phyloP scores from a whole-genome alignment of 2,329 filamentous ascomycete genomes.

The Claviceps humidiphila region DNA sequence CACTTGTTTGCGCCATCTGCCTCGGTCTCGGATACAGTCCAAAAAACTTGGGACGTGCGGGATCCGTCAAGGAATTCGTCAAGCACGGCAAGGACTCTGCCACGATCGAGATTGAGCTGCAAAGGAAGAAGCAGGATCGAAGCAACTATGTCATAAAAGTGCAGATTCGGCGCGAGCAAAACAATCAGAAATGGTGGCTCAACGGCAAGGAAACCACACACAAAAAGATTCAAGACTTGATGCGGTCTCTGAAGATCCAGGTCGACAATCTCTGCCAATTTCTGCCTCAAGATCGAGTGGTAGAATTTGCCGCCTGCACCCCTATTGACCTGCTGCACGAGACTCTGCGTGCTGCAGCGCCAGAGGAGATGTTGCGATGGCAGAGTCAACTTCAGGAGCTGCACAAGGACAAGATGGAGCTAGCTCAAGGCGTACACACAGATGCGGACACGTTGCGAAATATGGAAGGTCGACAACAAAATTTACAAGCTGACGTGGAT shows the following conservation, averaged over 20 bases:
- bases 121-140: constrained; percentile 43
- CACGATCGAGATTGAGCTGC: constrained; percentile 81
- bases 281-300: constrained; percentile 86
- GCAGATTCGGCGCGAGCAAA: constrained; percentile 69
- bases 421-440: constrained; percentile 42
- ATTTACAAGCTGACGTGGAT: constrained; percentile 70
- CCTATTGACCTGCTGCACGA: constrained; percentile 72
- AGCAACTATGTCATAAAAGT: constrained; percentile 63
- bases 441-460: constrained; percentile 51
- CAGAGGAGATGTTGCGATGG: constrained; percentile 64
- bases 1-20: constrained; percentile 91
- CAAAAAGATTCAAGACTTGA: constrained; percentile 54
- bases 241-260: constrained; percentile 68
- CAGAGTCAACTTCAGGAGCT: constrained; percentile 62
- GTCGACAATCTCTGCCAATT: constrained; percentile 98
- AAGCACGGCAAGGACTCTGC: constrained; percentile 74
- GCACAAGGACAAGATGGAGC: constrained; percentile 51
- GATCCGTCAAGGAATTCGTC: constrained; percentile 76
- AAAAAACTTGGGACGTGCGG: constrained; percentile 72
- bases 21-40: constrained; percentile 78
- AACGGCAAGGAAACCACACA: constrained; percentile 51
- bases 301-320: constrained; percentile 77
- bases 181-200: constrained; percentile 65
- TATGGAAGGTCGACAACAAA: constrained; percentile 59
- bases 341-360: constrained; percentile 79